Percentiles rank a stretch among this genome's conserved stretches.
These are phyloP conservation scores for Coffea eugenioides DNA, from an alignment of 257 asterid genomes.

Conservation along the genomic window DNA sequence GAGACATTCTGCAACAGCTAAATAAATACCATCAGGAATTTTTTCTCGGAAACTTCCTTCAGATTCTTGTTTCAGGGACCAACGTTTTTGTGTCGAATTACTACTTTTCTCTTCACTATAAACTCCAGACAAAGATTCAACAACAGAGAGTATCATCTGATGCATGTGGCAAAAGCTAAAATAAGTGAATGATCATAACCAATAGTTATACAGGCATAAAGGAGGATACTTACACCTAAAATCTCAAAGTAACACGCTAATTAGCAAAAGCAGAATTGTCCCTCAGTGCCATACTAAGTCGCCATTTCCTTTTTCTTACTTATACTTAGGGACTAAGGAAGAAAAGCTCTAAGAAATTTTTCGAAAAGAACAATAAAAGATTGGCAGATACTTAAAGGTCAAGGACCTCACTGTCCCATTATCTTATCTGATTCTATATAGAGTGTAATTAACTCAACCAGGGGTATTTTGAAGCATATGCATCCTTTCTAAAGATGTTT, in stretches of 20 bases:
- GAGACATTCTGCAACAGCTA: constrained; percentile 24
- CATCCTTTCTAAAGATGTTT: neutral
- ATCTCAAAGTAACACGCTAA: neutral
- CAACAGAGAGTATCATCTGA: constrained; percentile 73
- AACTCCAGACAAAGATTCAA: constrained; percentile 55
- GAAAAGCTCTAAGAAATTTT: neutral
- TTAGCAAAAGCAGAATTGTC: neutral
- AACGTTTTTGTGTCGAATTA: constrained; percentile 32
- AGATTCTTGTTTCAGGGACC: constrained; percentile 45
- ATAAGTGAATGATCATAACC: neutral
- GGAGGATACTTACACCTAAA: neutral
- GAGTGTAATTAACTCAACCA: neutral
- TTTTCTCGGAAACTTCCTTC: constrained; percentile 49
- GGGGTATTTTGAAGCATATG: neutral
- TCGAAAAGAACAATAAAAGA: neutral
- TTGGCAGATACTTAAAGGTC: neutral
- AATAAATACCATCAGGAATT: constrained; percentile 75
- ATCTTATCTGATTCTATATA: neutral
- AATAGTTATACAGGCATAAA: neutral
- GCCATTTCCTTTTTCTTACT: neutral
- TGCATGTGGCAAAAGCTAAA: constrained; percentile 15
- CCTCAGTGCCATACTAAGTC: neutral
- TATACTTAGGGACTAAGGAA: neutral
- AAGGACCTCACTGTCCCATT: neutral
- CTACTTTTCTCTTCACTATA: constrained; percentile 32